Percentiles rank a stretch among this genome's conserved stretches.
Evolutionary conservation across 2,329 filamentous ascomycete species (phyloP).

Genomic region (Ophiobolus disseminans): DNA sequence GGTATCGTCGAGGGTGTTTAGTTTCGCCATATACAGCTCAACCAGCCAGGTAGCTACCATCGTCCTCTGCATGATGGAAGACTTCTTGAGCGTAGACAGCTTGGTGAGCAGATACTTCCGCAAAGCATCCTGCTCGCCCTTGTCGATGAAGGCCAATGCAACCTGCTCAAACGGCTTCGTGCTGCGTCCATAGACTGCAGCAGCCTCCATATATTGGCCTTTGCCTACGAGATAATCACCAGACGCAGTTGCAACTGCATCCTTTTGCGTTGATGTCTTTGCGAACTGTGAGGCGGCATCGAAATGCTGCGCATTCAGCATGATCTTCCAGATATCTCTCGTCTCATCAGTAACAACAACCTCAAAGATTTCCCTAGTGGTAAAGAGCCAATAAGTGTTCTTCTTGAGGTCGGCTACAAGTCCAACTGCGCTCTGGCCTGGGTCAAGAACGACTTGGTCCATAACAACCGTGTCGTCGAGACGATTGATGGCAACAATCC

Average conservation of each 20-base stretch:
- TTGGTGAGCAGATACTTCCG: conserved; percentile 89
- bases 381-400: conserved; percentile 98
- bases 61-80: conserved; percentile 85
- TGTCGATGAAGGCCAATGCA: conserved; percentile 87
- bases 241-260: conserved; percentile 88
- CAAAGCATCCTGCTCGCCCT: conserved; percentile 86
- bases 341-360: conserved; percentile 90
- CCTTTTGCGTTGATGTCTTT: conserved; percentile 79
- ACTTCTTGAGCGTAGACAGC: conserved; percentile 80
- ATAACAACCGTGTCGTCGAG: conserved; percentile 86
- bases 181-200: conserved; percentile 89
- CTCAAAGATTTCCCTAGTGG: conserved; percentile 88
- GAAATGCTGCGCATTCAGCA: conserved; percentile 86
- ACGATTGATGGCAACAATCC: conserved; percentile 84
- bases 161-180: conserved; percentile 98
- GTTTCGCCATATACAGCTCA: conserved; percentile 95
- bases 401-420: conserved; percentile 90
- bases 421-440: conserved; percentile 79
- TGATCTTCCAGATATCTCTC: conserved; percentile 91
- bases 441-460: conserved; percentile 83
- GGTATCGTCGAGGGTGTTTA: conserved; percentile 92
- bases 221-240: conserved; percentile 86
- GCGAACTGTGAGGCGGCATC: conserved; percentile 88
- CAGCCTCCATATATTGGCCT: conserved; percentile 84
- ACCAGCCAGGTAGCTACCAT: conserved; percentile 97